Conservation (phyloP, 192 early-diverging fungal genomes). For the Linnemannia schmuckeri region DNA sequence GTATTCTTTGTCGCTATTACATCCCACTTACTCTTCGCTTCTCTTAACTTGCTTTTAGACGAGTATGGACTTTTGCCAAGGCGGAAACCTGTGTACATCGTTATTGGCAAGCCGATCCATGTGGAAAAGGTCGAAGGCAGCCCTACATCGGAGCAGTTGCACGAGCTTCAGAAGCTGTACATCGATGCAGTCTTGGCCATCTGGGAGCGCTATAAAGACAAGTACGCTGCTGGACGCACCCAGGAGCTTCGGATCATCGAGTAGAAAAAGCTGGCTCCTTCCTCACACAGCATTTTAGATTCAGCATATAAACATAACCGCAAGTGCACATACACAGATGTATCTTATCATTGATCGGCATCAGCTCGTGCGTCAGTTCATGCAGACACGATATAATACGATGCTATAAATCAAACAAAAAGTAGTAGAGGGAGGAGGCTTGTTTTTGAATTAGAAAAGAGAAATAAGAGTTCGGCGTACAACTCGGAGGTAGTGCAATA, state of each 20-base stretch:
- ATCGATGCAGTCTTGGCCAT: constrained; percentile 71
- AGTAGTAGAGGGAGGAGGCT: too few species aligned
- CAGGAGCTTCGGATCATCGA: constrained; percentile 74
- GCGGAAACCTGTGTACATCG: constrained; percentile 61
- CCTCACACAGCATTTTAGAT: background rate
- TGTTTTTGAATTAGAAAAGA: background rate
- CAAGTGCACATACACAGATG: background rate
- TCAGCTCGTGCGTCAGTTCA: too few species aligned
- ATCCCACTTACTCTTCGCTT: constrained; percentile 29
- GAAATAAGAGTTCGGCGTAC: constrained; percentile 30
- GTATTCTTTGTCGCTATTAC: background rate
- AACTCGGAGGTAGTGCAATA: constrained; percentile 45
- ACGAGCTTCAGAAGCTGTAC: constrained; percentile 73
- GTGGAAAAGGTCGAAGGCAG: constrained; percentile 59
- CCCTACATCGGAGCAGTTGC: constrained; percentile 70
- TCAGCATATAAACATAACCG: background rate
- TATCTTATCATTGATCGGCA: too few species aligned
- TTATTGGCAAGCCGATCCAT: constrained; percentile 77
- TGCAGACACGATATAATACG: background rate
- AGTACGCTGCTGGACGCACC: constrained; percentile 72
- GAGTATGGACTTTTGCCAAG: constrained; percentile 62
- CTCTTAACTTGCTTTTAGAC: constrained; percentile 41
- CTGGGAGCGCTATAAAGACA: constrained; percentile 78
- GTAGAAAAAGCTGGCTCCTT: constrained; percentile 42
- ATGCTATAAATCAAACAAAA: too few species aligned